A percentile compares a stretch with the other conserved stretches of the same genome.
These are phyloP conservation scores for Zygoascus hellenicus DNA, from an alignment of 1,139 yeast species.

Conservation along the genomic window DNA sequence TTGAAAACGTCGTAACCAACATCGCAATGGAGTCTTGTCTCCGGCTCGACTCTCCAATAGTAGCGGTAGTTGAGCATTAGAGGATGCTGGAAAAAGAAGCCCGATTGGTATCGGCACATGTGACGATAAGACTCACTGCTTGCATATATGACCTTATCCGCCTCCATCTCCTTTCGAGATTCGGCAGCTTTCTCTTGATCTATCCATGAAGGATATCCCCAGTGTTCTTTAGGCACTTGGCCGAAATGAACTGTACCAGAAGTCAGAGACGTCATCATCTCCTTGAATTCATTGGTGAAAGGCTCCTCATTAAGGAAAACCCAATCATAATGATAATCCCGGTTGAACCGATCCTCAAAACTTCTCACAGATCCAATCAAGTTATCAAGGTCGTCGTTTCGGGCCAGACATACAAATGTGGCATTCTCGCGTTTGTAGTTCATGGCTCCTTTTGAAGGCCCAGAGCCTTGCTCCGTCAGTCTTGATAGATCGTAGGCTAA, in stretches of 20 bases:
- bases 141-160: conserved; percentile 53
- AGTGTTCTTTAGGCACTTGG: conserved; percentile 54
- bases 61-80: conserved; percentile 52
- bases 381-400: conserved; percentile 59
- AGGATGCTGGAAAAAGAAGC: conserved; percentile 56
- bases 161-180: conserved; percentile 44
- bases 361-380: conserved; percentile 51
- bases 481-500: too few species aligned
- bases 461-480: not conserved
- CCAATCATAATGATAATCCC: conserved; percentile 69
- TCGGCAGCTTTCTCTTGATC: conserved; percentile 52
- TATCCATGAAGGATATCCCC: conserved; percentile 71
- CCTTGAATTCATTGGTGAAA: conserved; percentile 53
- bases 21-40: conserved; percentile 56
- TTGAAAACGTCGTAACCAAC: conserved; percentile 59
- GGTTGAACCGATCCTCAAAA: conserved; percentile 68
- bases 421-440: conserved; percentile 41
- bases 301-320: conserved; percentile 66
- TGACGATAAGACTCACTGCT: conserved; percentile 60
- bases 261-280: conserved; percentile 42
- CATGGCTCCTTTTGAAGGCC: too few species aligned
- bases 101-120: conserved; percentile 71
- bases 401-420: conserved; percentile 63
- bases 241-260: conserved; percentile 63
- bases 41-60: conserved; percentile 74